These are phyloP conservation scores for Syzygium jambos DNA, from an alignment of 345 rosid species.

Conservation along the genomic window DNA sequence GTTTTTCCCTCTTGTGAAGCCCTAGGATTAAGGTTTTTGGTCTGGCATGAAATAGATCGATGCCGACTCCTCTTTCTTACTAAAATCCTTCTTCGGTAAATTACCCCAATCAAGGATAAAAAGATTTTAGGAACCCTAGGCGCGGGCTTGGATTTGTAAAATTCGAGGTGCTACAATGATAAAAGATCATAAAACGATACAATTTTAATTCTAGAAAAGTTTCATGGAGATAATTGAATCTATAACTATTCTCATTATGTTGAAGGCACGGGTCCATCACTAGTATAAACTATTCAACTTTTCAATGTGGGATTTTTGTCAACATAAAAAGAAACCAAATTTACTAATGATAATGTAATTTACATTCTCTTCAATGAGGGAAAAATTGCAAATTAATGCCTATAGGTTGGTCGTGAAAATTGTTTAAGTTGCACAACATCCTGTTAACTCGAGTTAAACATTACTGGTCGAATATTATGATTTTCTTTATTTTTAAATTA, in stretches of 20 bases:
- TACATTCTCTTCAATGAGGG: background rate
- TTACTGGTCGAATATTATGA: background rate
- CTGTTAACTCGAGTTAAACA: background rate
- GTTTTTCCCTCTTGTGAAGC: background rate
- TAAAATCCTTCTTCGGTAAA: background rate
- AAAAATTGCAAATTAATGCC: background rate
- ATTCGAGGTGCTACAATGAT: background rate
- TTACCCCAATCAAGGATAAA: background rate
- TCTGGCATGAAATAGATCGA: background rate
- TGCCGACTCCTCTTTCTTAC: background rate
- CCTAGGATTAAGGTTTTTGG: background rate
- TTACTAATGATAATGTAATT: background rate
- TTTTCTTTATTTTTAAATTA: background rate
- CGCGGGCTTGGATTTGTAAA: background rate
- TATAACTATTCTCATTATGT: background rate
- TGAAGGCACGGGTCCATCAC: background rate
- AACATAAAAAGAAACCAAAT: background rate
- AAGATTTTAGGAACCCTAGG: background rate
- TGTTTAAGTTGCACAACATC: background rate
- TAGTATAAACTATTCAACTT: too few relatives aligned
- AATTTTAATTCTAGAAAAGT: background rate
- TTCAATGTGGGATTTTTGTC: background rate
- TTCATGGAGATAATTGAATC: background rate
- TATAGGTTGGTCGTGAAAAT: background rate
- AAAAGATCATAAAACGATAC: background rate